Conservation (phyloP, 192 early-diverging fungal species). For the Rhizophagus sp. region DNA sequence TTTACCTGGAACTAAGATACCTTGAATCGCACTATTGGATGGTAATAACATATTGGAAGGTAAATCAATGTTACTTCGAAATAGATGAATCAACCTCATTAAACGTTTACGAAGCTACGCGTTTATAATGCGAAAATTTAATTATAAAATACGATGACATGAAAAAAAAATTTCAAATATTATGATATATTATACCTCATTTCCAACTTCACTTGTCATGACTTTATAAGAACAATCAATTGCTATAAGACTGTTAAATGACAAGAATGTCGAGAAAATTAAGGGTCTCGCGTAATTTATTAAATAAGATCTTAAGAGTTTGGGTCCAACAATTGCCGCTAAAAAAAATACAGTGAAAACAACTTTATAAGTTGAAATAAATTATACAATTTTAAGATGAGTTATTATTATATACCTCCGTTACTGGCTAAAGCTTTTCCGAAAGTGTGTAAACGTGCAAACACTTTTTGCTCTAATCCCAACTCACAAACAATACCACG, state of each 20-base stretch:
- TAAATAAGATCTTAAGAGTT: slow-evolving; percentile 63
- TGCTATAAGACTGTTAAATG: slow-evolving; percentile 63
- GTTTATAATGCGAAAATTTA: background rate
- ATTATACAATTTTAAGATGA: too few relatives aligned
- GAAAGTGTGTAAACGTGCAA: slow-evolving; percentile 82
- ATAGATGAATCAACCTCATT: slow-evolving; percentile 48
- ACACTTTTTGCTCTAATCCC: slow-evolving; percentile 62
- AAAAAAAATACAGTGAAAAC: background rate
- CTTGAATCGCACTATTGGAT: slow-evolving; percentile 76
- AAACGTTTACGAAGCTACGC: slow-evolving; percentile 48
- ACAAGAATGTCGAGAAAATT: slow-evolving; percentile 80
- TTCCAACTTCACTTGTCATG: slow-evolving; percentile 53
- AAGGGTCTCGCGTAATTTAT: slow-evolving; percentile 82
- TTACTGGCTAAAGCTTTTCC: slow-evolving; percentile 80
- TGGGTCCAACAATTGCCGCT: slow-evolving; percentile 74
- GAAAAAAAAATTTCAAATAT: background rate
- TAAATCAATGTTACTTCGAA: slow-evolving; percentile 50
- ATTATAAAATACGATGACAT: slow-evolving; percentile 21
- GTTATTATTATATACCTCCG: slow-evolving; percentile 56
- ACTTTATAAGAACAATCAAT: slow-evolving; percentile 68
- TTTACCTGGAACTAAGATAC: slow-evolving; percentile 70
- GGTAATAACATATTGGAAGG: slow-evolving; percentile 56
- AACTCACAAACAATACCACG: slow-evolving; percentile 66
- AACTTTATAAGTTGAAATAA: background rate
- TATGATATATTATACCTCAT: slow-evolving; percentile 41